Evolutionary conservation across 495 filamentous ascomycete genomes (phyloP), one percentile per base, ranked within the genome.

Genomic region (Neurospora sublineolata): DNA sequence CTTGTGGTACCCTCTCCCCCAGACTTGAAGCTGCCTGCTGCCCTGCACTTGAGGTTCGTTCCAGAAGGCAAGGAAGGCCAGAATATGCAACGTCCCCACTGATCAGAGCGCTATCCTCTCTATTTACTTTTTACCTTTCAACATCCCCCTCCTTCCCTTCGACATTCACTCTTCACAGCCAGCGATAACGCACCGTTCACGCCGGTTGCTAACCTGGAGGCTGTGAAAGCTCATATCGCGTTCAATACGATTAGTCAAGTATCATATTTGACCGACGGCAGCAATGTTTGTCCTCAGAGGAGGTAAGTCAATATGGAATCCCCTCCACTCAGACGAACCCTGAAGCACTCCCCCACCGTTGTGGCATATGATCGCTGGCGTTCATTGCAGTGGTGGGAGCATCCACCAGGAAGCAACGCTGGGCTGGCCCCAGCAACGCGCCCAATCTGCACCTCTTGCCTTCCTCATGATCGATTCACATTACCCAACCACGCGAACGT

Each of bases 201-300:
- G 52, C 14, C 14, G 52, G 52, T 33, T 64, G 52, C 27, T 64
- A 18, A 14, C n/a, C n/a, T n/a, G n/a, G n/a, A n/a, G n/a, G 52
- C 52, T 64, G 52, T 4, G 52, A 3, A 30, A 64, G 12, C 27
- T 64, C 52, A 3, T 33, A 33, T 64, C 52, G 33, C 52, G 52
- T 33, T 14, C 27, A 64, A 64, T 64, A 64, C 52, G 52, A 64
- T 64, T 64, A 64, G 18, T 64, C 52, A 9, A 64, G 27, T 64
- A 64, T 64, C 52, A 64, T 64, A 64, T 33, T 58, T 11, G 52
- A 64, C 27, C 52, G 52, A 14, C 52, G 52, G 27, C 30, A 64
- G 52, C 52, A 30, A 80, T 80, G 79, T 80, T 80, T 76, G 79
- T 79, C 74, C 77, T 80, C 46, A 79, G 77, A 73, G 78, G 77